Evolutionary conservation across 106 monocot genomes (phyloP).

Genomic region (Hemerocallis citrina): DNA sequence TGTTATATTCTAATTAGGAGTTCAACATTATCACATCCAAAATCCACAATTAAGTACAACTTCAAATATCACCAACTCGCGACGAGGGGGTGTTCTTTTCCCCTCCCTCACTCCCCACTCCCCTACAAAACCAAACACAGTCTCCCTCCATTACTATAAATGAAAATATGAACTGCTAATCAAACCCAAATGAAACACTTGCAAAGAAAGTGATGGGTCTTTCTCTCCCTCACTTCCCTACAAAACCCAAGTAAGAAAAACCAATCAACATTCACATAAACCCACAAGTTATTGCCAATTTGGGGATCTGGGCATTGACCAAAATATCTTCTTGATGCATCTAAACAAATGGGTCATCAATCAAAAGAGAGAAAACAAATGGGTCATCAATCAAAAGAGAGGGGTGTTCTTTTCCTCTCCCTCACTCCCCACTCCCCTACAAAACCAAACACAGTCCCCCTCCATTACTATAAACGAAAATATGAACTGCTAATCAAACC

Average conservation of each 20-base stretch:
- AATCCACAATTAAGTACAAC: no score
- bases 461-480: neutral
- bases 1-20: neutral
- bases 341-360: constrained; percentile 5
- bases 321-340: constrained; percentile 1
- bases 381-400: neutral
- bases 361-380: neutral
- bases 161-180: no score
- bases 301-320: constrained; percentile 3
- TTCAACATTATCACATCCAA: neutral
- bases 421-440: no score
- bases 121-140: constrained; percentile 7
- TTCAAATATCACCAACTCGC: neutral
- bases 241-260: no score
- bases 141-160: no score
- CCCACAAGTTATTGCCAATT: no score
- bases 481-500: neutral
- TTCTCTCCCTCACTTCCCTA: no score
- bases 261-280: no score
- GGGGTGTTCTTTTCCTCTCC: no score
- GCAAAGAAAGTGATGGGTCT: neutral
- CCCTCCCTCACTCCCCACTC: neutral
- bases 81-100: neutral
- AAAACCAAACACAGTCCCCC: no score
- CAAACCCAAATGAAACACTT: neutral